phyloP scores from a whole-genome alignment of 306 rosid genomes.

The Lathyrus oleraceus region DNA sequence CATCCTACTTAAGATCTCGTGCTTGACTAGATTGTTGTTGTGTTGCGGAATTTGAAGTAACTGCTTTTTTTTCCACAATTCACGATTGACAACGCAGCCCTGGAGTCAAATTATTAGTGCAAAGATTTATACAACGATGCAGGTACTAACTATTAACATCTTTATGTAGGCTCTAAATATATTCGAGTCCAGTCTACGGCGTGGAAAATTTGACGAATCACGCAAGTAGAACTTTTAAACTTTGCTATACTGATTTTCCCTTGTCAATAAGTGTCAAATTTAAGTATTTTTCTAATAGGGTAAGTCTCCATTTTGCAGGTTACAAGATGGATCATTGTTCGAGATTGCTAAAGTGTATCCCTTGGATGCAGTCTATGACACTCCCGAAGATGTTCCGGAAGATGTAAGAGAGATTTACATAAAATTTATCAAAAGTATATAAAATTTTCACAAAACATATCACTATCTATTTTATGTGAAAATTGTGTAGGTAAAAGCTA shows the following conservation, averaged over 20 bases:
- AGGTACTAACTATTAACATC: conserved; percentile 31
- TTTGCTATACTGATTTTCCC: conserved; percentile 13
- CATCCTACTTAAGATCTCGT: too few species aligned
- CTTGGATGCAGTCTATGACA: conserved; percentile 90
- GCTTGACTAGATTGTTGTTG: too few species aligned
- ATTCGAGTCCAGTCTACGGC: conserved; percentile 87
- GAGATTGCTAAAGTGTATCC: conserved; percentile 90
- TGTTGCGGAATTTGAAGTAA: neutral
- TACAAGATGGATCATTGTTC: conserved; percentile 89
- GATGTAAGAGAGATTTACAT: conserved; percentile 59
- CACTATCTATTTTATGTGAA: neutral
- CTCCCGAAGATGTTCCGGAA: conserved; percentile 88
- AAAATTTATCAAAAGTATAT: neutral
- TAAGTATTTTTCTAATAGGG: conserved; percentile 33
- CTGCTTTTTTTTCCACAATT: neutral
- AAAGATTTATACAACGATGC: conserved; percentile 27
- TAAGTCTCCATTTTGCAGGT: conserved; percentile 50
- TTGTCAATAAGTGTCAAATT: neutral
- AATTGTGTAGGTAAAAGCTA: conserved; percentile 65
- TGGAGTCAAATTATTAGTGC: conserved; percentile 7
- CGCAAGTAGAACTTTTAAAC: conserved; percentile 56
- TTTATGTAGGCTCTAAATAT: conserved; percentile 81
- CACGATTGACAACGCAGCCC: neutral
- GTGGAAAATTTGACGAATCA: conserved; percentile 93
- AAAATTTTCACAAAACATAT: neutral